phyloP scores from a whole-genome alignment of 2,329 filamentous ascomycete species.

The Daldinia sp. region DNA sequence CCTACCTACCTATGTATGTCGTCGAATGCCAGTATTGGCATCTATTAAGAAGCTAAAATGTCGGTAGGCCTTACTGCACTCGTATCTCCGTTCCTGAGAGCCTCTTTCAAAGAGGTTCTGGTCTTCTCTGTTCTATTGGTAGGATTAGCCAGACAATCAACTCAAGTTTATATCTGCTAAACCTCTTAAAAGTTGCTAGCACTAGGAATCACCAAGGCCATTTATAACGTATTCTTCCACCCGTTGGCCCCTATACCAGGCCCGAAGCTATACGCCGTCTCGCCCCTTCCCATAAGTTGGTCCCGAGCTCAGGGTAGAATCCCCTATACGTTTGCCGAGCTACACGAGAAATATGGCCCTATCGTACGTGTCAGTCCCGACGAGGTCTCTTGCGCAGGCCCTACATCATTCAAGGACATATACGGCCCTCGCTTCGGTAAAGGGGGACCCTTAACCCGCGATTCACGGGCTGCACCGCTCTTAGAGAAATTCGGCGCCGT shows the following conservation, averaged over 20 bases:
- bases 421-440: constrained; percentile 45
- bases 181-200: constrained; percentile 8
- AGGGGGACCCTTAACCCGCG: constrained; percentile 30
- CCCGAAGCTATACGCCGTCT: constrained; percentile 29
- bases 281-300: constrained; percentile 27
- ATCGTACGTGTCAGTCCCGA: constrained; percentile 51
- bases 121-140: constrained; percentile 21
- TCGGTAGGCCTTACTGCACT: constrained; percentile 7
- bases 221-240: constrained; percentile 35
- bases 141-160: background rate
- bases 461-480: constrained; percentile 14
- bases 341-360: constrained; percentile 53
- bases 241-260: constrained; percentile 28
- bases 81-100: constrained; percentile 10
- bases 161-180: constrained; percentile 6
- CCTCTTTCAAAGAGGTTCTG: constrained; percentile 18
- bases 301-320: constrained; percentile 14
- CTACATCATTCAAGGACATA: constrained; percentile 49
- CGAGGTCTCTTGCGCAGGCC: constrained; percentile 49
- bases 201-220: constrained; percentile 15
- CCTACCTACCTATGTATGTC: background rate
- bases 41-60: constrained; percentile 18
- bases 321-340: constrained; percentile 27
- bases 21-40: background rate
- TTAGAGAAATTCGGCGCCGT: constrained; percentile 26